Percentiles rank a stretch among this genome's conserved stretches.
Conservation (phyloP, 1,139 yeast species). For the Suhomyces terraborum region DNA sequence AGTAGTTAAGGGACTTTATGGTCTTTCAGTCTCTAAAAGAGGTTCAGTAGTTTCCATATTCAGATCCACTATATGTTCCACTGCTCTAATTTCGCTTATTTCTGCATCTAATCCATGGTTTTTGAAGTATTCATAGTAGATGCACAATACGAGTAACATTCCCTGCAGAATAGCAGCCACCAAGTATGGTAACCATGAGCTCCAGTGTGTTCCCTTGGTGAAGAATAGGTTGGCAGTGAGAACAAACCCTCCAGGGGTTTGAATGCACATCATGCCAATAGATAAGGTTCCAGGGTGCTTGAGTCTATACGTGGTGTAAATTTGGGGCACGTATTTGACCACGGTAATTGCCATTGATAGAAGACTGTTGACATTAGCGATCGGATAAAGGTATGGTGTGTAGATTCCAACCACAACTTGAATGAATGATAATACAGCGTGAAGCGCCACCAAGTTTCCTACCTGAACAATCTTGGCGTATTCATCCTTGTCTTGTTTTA, state of each 20-base stretch:
- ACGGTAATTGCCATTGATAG: conserved; percentile 63
- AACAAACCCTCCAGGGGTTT: conserved; percentile 85
- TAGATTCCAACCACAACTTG: conserved; percentile 36
- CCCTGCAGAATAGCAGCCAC: conserved; percentile 74
- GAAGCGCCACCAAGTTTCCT: conserved; percentile 41
- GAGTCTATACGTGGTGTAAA: conserved; percentile 64
- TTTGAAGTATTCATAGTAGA: conserved; percentile 44
- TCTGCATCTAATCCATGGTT: conserved; percentile 33
- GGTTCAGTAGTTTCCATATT: conserved; percentile 19
- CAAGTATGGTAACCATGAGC: conserved; percentile 81
- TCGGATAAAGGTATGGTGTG: conserved; percentile 26
- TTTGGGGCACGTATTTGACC: conserved; percentile 80
- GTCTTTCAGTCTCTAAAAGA: background rate
- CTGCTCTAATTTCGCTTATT: conserved; percentile 32
- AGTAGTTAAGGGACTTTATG: background rate
- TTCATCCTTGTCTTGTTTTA: conserved; percentile 50
- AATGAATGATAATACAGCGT: conserved; percentile 37
- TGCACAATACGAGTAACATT: conserved; percentile 50
- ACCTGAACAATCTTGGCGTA: conserved; percentile 44
- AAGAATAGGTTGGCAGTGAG: conserved; percentile 72
- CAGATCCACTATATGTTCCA: conserved; percentile 36
- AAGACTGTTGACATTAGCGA: conserved; percentile 66
- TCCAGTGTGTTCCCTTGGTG: conserved; percentile 82
- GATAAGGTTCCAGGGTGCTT: conserved; percentile 84
- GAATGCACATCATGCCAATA: conserved; percentile 79